These are phyloP conservation scores for Termitomyces bulborhizus DNA, from an alignment of 768 basidiomycete species.

Conservation along the genomic window DNA sequence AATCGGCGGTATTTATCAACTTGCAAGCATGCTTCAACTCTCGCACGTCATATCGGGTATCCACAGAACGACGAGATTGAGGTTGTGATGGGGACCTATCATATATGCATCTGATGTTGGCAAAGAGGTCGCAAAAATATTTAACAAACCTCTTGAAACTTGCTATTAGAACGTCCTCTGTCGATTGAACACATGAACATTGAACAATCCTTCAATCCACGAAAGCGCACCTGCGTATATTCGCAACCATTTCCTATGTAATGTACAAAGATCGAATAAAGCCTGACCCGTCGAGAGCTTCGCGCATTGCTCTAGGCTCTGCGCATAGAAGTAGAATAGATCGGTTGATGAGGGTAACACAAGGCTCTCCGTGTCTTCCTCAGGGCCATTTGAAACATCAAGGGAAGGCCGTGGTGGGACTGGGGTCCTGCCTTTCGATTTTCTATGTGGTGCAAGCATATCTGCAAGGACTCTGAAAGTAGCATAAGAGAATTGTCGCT, in stretches of 20 bases:
- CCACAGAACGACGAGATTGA: slow-evolving; percentile 63
- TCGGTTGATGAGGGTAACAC: slow-evolving; percentile 94
- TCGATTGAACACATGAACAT: slow-evolving; percentile 4
- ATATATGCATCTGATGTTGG: slow-evolving; percentile 5
- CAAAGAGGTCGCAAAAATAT: neutral
- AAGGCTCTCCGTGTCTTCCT: slow-evolving; percentile 38
- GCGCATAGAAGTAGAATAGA: slow-evolving; percentile 94
- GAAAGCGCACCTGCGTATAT: slow-evolving; percentile 74
- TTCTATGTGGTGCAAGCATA: slow-evolving; percentile 82
- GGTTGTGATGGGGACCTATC: slow-evolving; percentile 30
- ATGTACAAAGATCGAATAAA: slow-evolving; percentile 69
- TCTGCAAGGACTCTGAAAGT: slow-evolving; percentile 70
- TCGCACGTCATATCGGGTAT: slow-evolving; percentile 68
- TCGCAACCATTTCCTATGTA: slow-evolving; percentile 92
- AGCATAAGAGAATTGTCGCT: neutral
- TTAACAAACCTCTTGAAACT: slow-evolving; percentile 60
- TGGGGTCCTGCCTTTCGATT: slow-evolving; percentile 27
- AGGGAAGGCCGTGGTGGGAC: slow-evolving; percentile 58
- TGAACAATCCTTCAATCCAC: neutral
- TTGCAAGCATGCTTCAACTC: slow-evolving; percentile 81
- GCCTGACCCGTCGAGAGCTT: slow-evolving; percentile 83
- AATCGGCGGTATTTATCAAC: slow-evolving; percentile 96
- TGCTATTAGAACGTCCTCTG: slow-evolving; percentile 82
- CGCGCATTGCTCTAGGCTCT: slow-evolving; percentile 91
- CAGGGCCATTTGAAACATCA: slow-evolving; percentile 45